These are phyloP conservation scores for Pyrenochaeta sp. DNA, from an alignment of 2,329 filamentous ascomycete genomes.

Conservation along the genomic window DNA sequence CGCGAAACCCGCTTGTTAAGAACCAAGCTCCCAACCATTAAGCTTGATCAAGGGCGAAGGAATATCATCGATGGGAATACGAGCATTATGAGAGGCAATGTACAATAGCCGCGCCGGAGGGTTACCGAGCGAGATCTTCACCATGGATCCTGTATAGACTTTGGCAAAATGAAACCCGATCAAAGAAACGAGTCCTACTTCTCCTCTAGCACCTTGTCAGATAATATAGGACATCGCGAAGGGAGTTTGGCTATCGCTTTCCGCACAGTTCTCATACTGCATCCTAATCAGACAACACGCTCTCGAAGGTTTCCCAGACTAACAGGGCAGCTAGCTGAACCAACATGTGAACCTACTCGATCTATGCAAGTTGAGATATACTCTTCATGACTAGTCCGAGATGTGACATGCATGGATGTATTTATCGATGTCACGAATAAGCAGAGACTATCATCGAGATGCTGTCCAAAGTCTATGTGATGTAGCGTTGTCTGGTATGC, in stretches of 20 bases:
- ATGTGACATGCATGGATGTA: too few relatives aligned
- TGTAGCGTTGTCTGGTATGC: too few relatives aligned
- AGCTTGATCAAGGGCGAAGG: conserved; percentile 18
- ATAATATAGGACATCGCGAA: conserved; percentile 1
- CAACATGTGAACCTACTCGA: too few relatives aligned
- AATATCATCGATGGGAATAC: conserved; percentile 15
- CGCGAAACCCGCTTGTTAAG: conserved; percentile 73
- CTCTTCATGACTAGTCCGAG: too few relatives aligned
- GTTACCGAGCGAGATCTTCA: conserved; percentile 14
- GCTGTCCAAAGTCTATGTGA: too few relatives aligned
- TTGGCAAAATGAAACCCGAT: conserved; percentile 25
- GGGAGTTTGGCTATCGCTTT: conserved; percentile 1
- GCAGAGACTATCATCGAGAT: too few relatives aligned
- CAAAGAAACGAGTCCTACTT: not conserved
- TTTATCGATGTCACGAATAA: too few relatives aligned
- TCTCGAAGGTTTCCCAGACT: too few relatives aligned
- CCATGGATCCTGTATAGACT: conserved; percentile 44
- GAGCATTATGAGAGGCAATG: conserved; percentile 37
- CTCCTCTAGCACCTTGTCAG: not conserved
- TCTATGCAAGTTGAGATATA: too few relatives aligned
- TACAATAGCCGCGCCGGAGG: conserved; percentile 44
- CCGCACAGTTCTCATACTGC: too few relatives aligned
- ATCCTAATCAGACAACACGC: too few relatives aligned
- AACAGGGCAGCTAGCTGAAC: too few relatives aligned
- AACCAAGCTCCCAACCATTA: conserved; percentile 43